A percentile compares a stretch with the other conserved stretches of the same genome.
Evolutionary conservation across 495 filamentous ascomycete genomes (phyloP).

Genomic region (Cercophora sp.): DNA sequence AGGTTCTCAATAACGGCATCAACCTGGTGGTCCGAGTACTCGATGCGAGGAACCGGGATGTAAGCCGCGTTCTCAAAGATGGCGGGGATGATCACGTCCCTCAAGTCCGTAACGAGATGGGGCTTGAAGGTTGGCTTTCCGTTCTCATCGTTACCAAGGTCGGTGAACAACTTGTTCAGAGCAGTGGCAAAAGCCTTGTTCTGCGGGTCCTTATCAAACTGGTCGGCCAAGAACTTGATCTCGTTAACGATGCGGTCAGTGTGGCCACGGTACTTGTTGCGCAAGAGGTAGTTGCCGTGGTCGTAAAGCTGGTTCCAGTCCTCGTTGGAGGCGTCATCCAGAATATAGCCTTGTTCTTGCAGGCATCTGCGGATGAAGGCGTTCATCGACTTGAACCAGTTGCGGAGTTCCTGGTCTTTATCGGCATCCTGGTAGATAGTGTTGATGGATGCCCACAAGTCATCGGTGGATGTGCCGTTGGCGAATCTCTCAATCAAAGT

Average conservation of each 20-base stretch:
- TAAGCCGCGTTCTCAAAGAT: slow-evolving; percentile 86
- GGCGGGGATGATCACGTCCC: slow-evolving; percentile 78
- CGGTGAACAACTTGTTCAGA: slow-evolving; percentile 78
- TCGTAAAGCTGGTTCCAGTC: slow-evolving; percentile 86
- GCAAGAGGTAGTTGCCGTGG: slow-evolving; percentile 80
- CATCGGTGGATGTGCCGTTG: slow-evolving; percentile 84
- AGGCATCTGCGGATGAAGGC: slow-evolving; percentile 77
- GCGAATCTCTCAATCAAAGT: slow-evolving; percentile 91
- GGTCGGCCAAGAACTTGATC: slow-evolving; percentile 79
- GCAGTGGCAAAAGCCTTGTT: slow-evolving; percentile 76
- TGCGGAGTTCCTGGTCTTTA: slow-evolving; percentile 76
- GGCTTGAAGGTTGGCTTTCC: slow-evolving; percentile 89
- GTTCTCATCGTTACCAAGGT: slow-evolving; percentile 73
- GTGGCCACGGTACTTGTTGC: slow-evolving; percentile 81
- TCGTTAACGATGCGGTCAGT: slow-evolving; percentile 87
- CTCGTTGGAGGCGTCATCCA: slow-evolving; percentile 74
- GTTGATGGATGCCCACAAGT: slow-evolving; percentile 82
- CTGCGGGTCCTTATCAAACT: slow-evolving; percentile 83
- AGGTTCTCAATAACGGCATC: slow-evolving; percentile 93
- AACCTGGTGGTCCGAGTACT: slow-evolving; percentile 79
- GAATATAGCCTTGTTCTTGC: slow-evolving; percentile 83
- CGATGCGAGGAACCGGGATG: slow-evolving; percentile 89
- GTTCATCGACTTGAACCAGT: slow-evolving; percentile 83
- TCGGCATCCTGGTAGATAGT: slow-evolving; percentile 89
- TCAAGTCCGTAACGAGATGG: slow-evolving; percentile 83